Conservation (phyloP, 78 protist species). For the Pigoraptor vietnamica region DNA sequence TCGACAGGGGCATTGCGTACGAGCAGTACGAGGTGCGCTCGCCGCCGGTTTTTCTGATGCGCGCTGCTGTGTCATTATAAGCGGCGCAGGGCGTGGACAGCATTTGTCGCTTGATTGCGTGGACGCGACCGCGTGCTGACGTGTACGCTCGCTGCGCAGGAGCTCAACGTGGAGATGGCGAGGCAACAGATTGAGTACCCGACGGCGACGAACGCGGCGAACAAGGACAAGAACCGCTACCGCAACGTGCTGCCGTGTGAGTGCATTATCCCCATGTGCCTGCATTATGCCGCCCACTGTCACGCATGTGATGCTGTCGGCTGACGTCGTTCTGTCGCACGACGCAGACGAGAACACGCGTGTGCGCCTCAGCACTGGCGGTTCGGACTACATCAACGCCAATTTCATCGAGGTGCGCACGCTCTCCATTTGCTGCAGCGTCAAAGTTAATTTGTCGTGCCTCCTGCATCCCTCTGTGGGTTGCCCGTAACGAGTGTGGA, state of each 20-base stretch:
- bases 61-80: background rate
- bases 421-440: no score
- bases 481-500: no score
- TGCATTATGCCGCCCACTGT: background rate
- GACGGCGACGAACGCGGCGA: background rate
- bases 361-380: background rate
- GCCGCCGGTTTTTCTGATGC: no score
- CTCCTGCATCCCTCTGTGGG: no score
- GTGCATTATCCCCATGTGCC: background rate
- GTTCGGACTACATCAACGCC: slow-evolving; percentile 41
- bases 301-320: background rate
- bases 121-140: no score
- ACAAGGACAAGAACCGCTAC: slow-evolving; percentile 36
- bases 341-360: background rate
- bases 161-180: background rate
- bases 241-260: slow-evolving; percentile 20
- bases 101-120: no score
- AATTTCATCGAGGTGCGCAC: background rate
- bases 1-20: background rate
- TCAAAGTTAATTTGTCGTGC: no score
- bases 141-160: no score
- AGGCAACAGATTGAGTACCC: background rate
- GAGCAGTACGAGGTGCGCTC: background rate
- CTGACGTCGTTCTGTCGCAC: background rate
- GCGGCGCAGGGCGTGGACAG: no score